Percentiles rank a stretch among this genome's conserved stretches.
phyloP scores from a whole-genome alignment of 495 filamentous ascomycete genomes.

The Xylaria venustula region DNA sequence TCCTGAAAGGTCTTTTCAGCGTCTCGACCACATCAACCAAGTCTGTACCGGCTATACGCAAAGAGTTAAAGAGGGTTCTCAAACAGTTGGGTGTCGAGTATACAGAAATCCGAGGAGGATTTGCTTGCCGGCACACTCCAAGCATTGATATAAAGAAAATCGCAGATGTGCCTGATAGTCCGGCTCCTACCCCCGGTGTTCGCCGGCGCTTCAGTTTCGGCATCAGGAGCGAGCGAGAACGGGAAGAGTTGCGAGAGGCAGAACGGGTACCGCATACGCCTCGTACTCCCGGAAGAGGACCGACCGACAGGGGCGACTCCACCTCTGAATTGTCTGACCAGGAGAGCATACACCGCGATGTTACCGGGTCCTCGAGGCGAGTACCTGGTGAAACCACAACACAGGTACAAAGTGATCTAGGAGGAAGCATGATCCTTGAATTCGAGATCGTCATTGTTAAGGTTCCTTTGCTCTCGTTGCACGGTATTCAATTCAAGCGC shows the following conservation, averaged over 20 bases:
- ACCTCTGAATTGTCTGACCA: constrained; percentile 75
- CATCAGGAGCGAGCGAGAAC: constrained; percentile 59
- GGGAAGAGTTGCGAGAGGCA: constrained; percentile 55
- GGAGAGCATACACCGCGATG: constrained; percentile 57
- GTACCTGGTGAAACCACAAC: constrained; percentile 79
- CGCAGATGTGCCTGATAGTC: constrained; percentile 55
- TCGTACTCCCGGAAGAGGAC: constrained; percentile 41
- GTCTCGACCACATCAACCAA: constrained; percentile 95
- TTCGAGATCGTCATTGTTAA: constrained; percentile 99
- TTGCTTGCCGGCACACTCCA: constrained; percentile 81
- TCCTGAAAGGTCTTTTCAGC: constrained; percentile 95
- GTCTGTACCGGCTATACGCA: constrained; percentile 76
- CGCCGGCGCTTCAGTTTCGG: constrained; percentile 82
- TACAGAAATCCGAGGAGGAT: constrained; percentile 89
- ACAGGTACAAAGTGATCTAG: constrained; percentile 81
- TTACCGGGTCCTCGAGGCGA: constrained; percentile 38
- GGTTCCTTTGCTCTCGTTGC: constrained; percentile 86
- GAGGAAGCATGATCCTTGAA: constrained; percentile 72
- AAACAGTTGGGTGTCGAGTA: constrained; percentile 86
- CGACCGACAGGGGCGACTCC: constrained; percentile 68
- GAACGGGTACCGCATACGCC: constrained; percentile 49
- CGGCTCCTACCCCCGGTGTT: constrained; percentile 53
- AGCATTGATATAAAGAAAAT: constrained; percentile 84
- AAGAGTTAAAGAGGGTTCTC: constrained; percentile 89
- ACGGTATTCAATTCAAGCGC: constrained; percentile 98